phyloP scores from a whole-genome alignment of 305 asterid species.

The Fraxinus sp. region DNA sequence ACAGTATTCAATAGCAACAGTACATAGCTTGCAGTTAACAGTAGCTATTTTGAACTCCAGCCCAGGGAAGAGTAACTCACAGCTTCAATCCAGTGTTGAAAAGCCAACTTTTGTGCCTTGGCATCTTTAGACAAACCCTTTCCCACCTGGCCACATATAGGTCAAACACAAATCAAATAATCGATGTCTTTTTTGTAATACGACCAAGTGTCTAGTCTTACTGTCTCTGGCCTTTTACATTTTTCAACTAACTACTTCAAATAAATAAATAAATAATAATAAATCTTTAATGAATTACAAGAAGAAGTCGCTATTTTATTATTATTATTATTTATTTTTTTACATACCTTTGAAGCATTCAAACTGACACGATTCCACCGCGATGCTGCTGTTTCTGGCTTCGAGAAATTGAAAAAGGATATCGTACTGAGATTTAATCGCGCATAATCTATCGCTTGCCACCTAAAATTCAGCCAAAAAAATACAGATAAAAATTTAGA shows the following conservation, averaged over 20 bases:
- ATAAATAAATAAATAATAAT: not conserved
- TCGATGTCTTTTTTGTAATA: not conserved
- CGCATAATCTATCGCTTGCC: constrained; percentile 78
- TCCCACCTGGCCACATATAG: constrained; percentile 67
- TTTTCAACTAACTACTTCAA: not conserved
- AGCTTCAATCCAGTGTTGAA: constrained; percentile 94
- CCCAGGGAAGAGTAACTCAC: constrained; percentile 38
- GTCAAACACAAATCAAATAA: not conserved
- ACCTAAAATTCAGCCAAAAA: constrained; percentile 37
- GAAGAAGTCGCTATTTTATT: not conserved
- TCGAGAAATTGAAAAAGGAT: constrained; percentile 79
- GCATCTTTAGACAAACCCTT: constrained; percentile 69
- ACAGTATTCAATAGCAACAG: not conserved
- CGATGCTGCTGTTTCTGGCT: constrained; percentile 78
- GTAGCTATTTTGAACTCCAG: not conserved
- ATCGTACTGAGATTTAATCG: constrained; percentile 76
- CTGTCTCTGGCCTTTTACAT: not conserved
- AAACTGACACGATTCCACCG: constrained; percentile 78
- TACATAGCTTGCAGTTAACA: not conserved
- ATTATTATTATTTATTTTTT: no score
- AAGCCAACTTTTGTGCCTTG: constrained; percentile 81
- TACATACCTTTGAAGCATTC: constrained; percentile 78
- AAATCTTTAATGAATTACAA: not conserved
- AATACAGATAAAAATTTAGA: not conserved
- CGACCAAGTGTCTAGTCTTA: constrained; percentile 5